Evolutionary conservation across 306 rosid genomes (phyloP), one percentile per base, ranked within the genome.

Genomic region (Pyrus betulifolia): DNA sequence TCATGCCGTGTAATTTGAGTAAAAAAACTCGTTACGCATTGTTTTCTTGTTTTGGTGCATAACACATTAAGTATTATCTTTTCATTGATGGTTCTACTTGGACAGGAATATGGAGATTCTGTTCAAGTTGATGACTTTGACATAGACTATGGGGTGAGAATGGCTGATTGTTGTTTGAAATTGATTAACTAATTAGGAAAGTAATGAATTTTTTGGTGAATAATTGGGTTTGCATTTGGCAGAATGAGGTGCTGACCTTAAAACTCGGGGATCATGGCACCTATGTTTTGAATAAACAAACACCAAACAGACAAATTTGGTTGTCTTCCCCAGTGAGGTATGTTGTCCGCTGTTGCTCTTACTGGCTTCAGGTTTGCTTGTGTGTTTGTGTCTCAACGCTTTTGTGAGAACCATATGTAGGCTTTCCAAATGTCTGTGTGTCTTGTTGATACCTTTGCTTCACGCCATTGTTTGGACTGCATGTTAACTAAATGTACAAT

Each of bases 231-330:
- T 81, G 55, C 44, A n/a, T 83, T 65, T 75, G 30, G 79, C 88
- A 90, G 97, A 90, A 90, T 82, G 97, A 90, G 76, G 97, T 93
- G 66, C 84, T 93, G 81, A 93, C 91, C 14, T 15, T 93, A 63
- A 93, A 88, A 83, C 89, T 93, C 19, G 98, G 96, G 27, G 86
- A 89, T 58, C 72, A 81, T 60, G 95, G 95, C 54, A 93, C 93
- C 51, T 91, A 88, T 64, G 98, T 93, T 19, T 80, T 91, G 91
- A 89, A 93, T 84, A 93, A 93, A 78, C 98, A 93, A 80, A 89
- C 95, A 30, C 98, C 96, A 67, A 93, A 93, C 67, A 88, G 96
- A 75, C 98, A 93, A 80, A 77, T 91, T 78, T 93, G 98, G 98
- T 79, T 93, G 68, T 93, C 96, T 67, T 93, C 98, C 57, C 96